phyloP scores from a whole-genome alignment of 345 rosid species.

The Corchorus capsularis region DNA sequence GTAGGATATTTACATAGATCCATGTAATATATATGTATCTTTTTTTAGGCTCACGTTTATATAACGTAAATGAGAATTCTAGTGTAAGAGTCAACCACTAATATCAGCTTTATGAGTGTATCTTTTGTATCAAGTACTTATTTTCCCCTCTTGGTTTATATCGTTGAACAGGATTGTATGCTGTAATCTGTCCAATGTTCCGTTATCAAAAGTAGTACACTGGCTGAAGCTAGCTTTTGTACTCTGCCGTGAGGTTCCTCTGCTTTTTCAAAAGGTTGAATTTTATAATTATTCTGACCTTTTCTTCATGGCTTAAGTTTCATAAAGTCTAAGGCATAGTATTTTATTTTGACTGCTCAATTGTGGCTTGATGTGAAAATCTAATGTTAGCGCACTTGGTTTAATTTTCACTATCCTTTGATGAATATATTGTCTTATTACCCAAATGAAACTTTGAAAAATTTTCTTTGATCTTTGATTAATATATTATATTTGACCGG shows the following conservation, averaged over 20 bases:
- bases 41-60: conserved; percentile 10
- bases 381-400: not conserved
- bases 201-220: conserved; percentile 50
- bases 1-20: not conserved
- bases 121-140: conserved; percentile 9
- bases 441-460: not conserved
- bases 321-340: not conserved
- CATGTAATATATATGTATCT: not conserved
- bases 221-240: conserved; percentile 83
- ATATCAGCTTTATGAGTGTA: conserved; percentile 11
- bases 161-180: conserved; percentile 56
- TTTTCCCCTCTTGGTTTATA: conserved; percentile 22
- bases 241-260: conserved; percentile 74
- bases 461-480: not conserved
- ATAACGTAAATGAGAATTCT: conserved; percentile 19
- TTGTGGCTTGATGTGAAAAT: conserved; percentile 9
- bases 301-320: conserved; percentile 9
- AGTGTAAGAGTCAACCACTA: not conserved
- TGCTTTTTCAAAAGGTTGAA: conserved; percentile 73
- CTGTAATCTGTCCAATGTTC: conserved; percentile 59
- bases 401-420: not conserved
- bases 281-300: conserved; percentile 10
- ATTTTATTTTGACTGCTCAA: conserved; percentile 1
- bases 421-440: not conserved
- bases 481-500: not conserved